Percentiles rank a stretch among this genome's conserved stretches.
Conservation (phyloP, 305 asterid species). For the Fraxinus angustifolia region DNA sequence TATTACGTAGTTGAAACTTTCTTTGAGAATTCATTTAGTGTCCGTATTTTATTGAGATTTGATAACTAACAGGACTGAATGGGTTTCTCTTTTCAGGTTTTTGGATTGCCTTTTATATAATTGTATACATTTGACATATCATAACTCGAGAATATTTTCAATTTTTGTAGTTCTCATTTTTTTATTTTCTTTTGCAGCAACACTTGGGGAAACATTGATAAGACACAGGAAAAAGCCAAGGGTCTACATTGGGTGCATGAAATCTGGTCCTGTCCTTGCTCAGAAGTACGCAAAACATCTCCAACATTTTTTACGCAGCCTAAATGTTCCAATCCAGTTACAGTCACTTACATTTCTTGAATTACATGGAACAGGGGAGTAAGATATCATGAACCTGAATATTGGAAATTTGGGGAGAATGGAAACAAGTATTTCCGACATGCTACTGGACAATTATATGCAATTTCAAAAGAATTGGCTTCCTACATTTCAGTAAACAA, state of each 20-base stretch:
- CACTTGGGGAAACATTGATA: slow-evolving; percentile 68
- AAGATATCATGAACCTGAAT: slow-evolving; percentile 88
- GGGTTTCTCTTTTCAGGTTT: neutral
- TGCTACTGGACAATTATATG: slow-evolving; percentile 89
- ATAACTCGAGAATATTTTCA: neutral
- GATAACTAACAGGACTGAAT: neutral
- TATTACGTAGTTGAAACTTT: neutral
- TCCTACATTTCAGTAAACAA: slow-evolving; percentile 66
- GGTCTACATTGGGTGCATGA: slow-evolving; percentile 85
- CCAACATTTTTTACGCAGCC: neutral
- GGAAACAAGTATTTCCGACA: slow-evolving; percentile 96
- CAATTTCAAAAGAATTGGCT: slow-evolving; percentile 84
- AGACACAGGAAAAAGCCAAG: slow-evolving; percentile 65
- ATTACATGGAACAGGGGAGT: slow-evolving; percentile 66
- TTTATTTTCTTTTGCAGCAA: slow-evolving; percentile 50
- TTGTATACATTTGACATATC: neutral
- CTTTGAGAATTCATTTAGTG: neutral
- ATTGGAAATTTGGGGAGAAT: slow-evolving; percentile 89
- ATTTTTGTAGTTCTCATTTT: neutral
- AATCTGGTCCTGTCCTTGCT: slow-evolving; percentile 93
- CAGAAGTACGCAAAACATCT: slow-evolving; percentile 48
- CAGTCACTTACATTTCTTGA: slow-evolving; percentile 7
- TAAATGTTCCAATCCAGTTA: neutral
- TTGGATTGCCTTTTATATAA: neutral
- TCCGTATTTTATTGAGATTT: neutral